Conservation (phyloP, 108 stramenopile species). For the Skeletonema grethae region DNA sequence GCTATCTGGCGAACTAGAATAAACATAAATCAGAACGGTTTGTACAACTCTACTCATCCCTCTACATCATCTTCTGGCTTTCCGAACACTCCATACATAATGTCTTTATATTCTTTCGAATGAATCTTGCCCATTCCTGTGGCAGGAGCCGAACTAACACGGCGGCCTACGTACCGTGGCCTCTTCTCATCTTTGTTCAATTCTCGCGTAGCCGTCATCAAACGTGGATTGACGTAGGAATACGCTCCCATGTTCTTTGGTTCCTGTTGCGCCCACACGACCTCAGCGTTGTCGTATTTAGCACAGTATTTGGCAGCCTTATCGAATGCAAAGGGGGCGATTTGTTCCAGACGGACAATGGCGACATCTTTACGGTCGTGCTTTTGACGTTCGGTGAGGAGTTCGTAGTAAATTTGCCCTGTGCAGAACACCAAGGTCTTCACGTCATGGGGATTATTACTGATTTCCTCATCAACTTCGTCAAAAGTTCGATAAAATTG, state of each 20-base stretch:
- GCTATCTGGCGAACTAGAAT: slow-evolving; percentile 6
- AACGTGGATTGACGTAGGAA: slow-evolving; percentile 85
- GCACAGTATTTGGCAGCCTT: slow-evolving; percentile 77
- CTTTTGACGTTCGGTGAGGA: slow-evolving; percentile 88
- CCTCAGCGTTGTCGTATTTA: slow-evolving; percentile 91
- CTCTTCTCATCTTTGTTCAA: slow-evolving; percentile 90
- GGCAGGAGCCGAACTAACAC: slow-evolving; percentile 94
- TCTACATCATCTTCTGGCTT: neutral
- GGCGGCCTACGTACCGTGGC: slow-evolving; percentile 92
- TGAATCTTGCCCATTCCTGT: slow-evolving; percentile 94
- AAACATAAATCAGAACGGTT: slow-evolving; percentile 5
- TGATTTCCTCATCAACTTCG: slow-evolving; percentile 78
- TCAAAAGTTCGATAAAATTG: slow-evolving; percentile 84
- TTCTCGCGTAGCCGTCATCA: slow-evolving; percentile 95
- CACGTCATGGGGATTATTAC: slow-evolving; percentile 78
- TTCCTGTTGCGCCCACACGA: slow-evolving; percentile 97
- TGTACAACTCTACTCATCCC: neutral
- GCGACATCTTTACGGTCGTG: slow-evolving; percentile 87
- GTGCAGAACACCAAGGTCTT: slow-evolving; percentile 94
- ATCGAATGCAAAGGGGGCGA: slow-evolving; percentile 99
- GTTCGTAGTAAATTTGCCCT: slow-evolving; percentile 99
- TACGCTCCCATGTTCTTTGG: slow-evolving; percentile 98
- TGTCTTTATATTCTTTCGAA: slow-evolving; percentile 80
- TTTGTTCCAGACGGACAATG: slow-evolving; percentile 95
- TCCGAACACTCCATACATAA: slow-evolving; percentile 88